Evolutionary conservation across 169 alveolate species (phyloP).

Genomic region (Plasmodium cynomolgi): DNA sequence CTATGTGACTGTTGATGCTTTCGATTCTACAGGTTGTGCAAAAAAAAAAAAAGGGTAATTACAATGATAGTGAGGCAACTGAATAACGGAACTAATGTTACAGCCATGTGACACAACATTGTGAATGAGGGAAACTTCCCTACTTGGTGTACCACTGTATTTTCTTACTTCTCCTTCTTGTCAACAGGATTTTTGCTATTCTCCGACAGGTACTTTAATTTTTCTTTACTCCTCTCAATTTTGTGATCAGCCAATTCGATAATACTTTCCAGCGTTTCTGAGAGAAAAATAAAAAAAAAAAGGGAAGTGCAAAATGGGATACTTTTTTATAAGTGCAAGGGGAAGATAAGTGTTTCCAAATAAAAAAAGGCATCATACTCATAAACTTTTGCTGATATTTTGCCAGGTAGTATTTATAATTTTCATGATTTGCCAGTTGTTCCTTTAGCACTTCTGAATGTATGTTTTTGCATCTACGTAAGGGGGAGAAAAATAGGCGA

Average conservation of each 20-base stretch:
- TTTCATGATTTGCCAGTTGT: slow-evolving; percentile 55
- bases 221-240: slow-evolving; percentile 53
- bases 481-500: neutral
- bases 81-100: slow-evolving; percentile 4
- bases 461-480: slow-evolving; percentile 51
- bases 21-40: slow-evolving; percentile 59
- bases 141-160: neutral
- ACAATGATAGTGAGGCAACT: neutral
- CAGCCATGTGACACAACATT: neutral
- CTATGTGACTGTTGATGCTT: slow-evolving; percentile 77
- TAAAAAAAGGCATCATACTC: slow-evolving; percentile 48
- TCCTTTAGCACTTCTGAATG: slow-evolving; percentile 68
- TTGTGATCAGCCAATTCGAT: slow-evolving; percentile 53
- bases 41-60: neutral
- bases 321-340: neutral
- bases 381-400: slow-evolving; percentile 66
- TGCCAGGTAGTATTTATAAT: slow-evolving; percentile 61
- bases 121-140: neutral
- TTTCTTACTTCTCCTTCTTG: slow-evolving; percentile 76
- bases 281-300: neutral
- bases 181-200: slow-evolving; percentile 63
- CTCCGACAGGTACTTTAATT: slow-evolving; percentile 66
- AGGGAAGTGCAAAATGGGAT: neutral
- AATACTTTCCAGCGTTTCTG: slow-evolving; percentile 37
- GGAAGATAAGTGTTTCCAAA: neutral